Base-by-base conservation (phyloP, 208 protist genomes). In the Trypanosoma vivax region DNA sequence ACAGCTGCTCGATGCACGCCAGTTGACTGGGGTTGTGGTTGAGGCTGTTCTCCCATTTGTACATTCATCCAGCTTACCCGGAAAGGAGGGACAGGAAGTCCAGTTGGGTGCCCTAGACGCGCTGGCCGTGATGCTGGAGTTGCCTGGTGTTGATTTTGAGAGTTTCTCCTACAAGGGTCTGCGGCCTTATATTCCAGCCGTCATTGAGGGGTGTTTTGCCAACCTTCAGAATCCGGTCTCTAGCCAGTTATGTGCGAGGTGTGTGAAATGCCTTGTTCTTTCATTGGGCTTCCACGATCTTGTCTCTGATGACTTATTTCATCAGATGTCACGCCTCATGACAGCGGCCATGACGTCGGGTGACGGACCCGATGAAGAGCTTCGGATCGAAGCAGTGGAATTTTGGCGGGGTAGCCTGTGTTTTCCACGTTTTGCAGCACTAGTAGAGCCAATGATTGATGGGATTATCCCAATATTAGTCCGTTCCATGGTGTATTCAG, bases 401-500 rank as follows among this genome's bases (percentile, higher is more conserved):
- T 95, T 92, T 66, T 95, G 84, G 82, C 58, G 66, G 21, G 74
- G 67, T 21, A 70, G 89, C 9, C 53, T 91, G 29, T 68, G 81
- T 63, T 85, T 90, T 31, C 81, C 80, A 18, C 76, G 66, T 31
- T 86, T 95, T 50, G 74, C 74, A 9, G 51, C 78, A 42, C 62
- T 88, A 24, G 55, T 76, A 2, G 68, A 79, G 53, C 37, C 70
- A 0, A 65, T 58, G 2, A 56, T 95, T 25, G 47, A 60, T 48
- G 51, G 60, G 21, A 43, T 95, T 13, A 76, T 95, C 11, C 84
- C 85, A 6, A 47, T 81, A 6, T 63, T 97, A n/a, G 82, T 97
- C 30, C 60, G 60, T 9, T 73, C 77, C 5, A 96, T 97, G 88
- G 63, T 91, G 39, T 96, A 96, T 72, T 87, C 80, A 14, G 85